phyloP scores from a whole-genome alignment of 176 grass and related monocot species.

The Oryza australiensis region DNA sequence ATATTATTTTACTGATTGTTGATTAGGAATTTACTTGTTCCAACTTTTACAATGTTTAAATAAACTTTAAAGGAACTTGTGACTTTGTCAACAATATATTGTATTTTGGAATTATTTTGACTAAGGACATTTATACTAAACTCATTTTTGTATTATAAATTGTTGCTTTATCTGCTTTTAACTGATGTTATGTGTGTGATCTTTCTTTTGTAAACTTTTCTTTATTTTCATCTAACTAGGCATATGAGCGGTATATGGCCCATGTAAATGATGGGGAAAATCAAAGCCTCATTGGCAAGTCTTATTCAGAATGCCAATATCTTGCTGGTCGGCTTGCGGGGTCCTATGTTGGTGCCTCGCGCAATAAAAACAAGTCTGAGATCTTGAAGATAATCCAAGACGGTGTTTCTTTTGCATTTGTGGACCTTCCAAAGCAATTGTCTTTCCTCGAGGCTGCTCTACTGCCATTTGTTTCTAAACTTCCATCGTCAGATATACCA shows the following conservation, averaged over 20 bases:
- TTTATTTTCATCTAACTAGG: conserved; percentile 56
- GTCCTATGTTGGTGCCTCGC: conserved; percentile 61
- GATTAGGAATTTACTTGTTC: background rate
- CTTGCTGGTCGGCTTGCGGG: conserved; percentile 78
- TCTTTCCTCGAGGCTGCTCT: conserved; percentile 79
- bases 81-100: background rate
- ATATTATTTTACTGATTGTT: background rate
- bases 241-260: conserved; percentile 55
- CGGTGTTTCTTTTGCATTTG: conserved; percentile 77
- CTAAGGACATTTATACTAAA: conserved; percentile 5
- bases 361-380: conserved; percentile 75
- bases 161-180: conserved; percentile 14
- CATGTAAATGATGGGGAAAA: conserved; percentile 48
- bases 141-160: background rate
- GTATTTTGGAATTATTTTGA: conserved; percentile 19
- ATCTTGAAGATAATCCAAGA: conserved; percentile 81
- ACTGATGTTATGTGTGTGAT: conserved; percentile 12
- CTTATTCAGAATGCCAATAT: conserved; percentile 82
- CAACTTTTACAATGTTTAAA: background rate
- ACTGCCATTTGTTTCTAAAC: conserved; percentile 84
- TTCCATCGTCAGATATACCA: conserved; percentile 68
- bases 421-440: conserved; percentile 65
- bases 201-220: conserved; percentile 16
- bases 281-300: conserved; percentile 52
- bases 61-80: background rate